These are phyloP conservation scores for Trypanosomatidae sp. DNA, from an alignment of 208 protist genomes.

Conservation along the genomic window DNA sequence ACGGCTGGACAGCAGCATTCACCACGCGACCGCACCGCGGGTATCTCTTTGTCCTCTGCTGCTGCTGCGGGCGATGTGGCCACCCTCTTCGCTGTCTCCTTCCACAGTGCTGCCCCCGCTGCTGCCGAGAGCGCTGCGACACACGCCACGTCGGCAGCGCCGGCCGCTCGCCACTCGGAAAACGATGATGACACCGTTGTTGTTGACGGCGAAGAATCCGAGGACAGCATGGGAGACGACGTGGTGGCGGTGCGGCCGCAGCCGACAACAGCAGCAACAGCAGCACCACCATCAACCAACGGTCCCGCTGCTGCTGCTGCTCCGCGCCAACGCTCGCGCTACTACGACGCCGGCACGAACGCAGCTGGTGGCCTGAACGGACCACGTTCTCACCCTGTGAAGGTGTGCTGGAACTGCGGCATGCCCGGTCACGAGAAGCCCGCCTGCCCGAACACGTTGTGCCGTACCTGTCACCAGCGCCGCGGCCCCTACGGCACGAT, in stretches of 20 bases:
- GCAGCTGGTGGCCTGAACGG: slow-evolving; percentile 11
- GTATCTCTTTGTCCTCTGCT: too few species aligned
- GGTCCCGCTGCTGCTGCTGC: slow-evolving; percentile 5
- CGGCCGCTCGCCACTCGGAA: not conserved
- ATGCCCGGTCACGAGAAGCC: slow-evolving; percentile 82
- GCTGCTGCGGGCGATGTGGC: too few species aligned
- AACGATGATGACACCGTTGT: not conserved
- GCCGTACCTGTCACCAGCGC: slow-evolving; percentile 60
- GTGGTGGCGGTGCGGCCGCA: slow-evolving; percentile 3
- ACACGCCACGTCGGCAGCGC: not conserved
- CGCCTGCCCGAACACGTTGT: slow-evolving; percentile 73
- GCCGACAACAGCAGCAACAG: not conserved
- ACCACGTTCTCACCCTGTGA: slow-evolving; percentile 32
- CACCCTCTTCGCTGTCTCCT: slow-evolving; percentile 29
- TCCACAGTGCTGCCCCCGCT: slow-evolving; percentile 1
- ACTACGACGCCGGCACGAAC: slow-evolving; percentile 61
- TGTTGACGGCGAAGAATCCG: not conserved
- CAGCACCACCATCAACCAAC: not conserved
- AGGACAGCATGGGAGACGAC: slow-evolving; percentile 7
- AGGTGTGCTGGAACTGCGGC: slow-evolving; percentile 87
- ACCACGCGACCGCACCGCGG: not conserved
- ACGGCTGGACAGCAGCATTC: not conserved
- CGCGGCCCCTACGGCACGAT: slow-evolving; percentile 33
- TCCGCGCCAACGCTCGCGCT: slow-evolving; percentile 31
- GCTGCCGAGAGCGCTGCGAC: not conserved